Evolutionary conservation across 2,329 filamentous ascomycete genomes (phyloP).

Genomic region (Sodiomyces alkalinus): DNA sequence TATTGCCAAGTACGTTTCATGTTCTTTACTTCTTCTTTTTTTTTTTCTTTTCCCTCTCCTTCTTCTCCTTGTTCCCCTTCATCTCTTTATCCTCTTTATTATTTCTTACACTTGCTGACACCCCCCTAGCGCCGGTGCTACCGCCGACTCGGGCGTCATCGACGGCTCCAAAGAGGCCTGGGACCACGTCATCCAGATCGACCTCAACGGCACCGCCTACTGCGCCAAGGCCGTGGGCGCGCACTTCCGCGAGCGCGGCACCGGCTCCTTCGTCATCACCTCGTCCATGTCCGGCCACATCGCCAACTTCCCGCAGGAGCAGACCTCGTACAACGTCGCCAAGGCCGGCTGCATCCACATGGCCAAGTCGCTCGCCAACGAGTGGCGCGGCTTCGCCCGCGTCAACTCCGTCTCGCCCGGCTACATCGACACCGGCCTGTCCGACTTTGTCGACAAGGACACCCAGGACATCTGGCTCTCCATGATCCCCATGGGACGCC

Average conservation of each 20-base stretch:
- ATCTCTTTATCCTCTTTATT: constrained; percentile 17
- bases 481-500: constrained; percentile 60
- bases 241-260: constrained; percentile 48
- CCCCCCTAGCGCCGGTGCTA: constrained; percentile 41
- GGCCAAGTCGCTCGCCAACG: constrained; percentile 37
- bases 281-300: constrained; percentile 57
- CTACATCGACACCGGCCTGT: constrained; percentile 54
- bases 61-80: too few relatives aligned
- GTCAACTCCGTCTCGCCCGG: constrained; percentile 53
- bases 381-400: constrained; percentile 54
- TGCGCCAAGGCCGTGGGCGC: constrained; percentile 48
- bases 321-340: constrained; percentile 51
- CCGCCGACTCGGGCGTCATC: constrained; percentile 51
- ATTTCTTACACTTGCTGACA: too few relatives aligned
- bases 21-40: constrained; percentile 17
- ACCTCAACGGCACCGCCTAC: constrained; percentile 57
- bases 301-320: constrained; percentile 54
- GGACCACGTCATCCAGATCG: constrained; percentile 46
- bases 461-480: constrained; percentile 58
- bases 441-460: constrained; percentile 47
- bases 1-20: constrained; percentile 58
- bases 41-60: too few relatives aligned
- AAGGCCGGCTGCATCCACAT: constrained; percentile 39
- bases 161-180: constrained; percentile 54
- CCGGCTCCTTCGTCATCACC: constrained; percentile 53